phyloP scores from a whole-genome alignment of 2,329 filamentous ascomycete genomes.

The Trichophyton schoenleinii region DNA sequence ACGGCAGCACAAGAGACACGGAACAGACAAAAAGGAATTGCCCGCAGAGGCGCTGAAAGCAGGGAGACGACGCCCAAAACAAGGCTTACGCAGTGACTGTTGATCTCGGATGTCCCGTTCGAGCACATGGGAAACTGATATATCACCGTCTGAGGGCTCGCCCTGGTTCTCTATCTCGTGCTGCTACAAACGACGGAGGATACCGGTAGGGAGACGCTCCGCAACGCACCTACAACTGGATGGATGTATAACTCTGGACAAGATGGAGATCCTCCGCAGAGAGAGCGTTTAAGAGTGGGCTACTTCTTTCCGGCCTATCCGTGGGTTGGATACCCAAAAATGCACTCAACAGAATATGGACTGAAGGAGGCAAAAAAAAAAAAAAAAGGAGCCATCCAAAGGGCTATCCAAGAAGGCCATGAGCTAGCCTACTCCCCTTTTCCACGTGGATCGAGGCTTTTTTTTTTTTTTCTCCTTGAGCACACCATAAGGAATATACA shows the following conservation, averaged over 20 bases:
- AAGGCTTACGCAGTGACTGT: not conserved
- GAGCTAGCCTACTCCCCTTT: not conserved
- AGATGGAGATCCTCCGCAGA: too few species aligned
- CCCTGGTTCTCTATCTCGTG: not conserved
- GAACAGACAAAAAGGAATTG: not conserved
- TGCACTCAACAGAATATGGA: too few species aligned
- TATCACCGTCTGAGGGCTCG: not conserved
- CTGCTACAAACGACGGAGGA: too few species aligned
- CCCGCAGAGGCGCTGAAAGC: too few species aligned
- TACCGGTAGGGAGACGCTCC: too few species aligned
- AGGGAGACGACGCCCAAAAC: not conserved
- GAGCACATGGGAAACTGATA: not conserved
- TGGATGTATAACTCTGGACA: too few species aligned
- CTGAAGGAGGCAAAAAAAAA: too few species aligned
- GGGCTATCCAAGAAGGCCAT: not conserved
- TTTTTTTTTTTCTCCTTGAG: not conserved
- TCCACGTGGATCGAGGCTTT: not conserved
- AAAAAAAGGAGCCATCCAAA: not conserved
- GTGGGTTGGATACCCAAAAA: too few species aligned
- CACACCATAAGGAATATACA: not conserved
- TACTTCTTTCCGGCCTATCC: too few species aligned
- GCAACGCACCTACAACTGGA: too few species aligned
- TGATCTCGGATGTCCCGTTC: not conserved
- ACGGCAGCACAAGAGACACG: not conserved
- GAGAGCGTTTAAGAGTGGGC: too few species aligned